Percentiles rank a stretch among this genome's conserved stretches.
Conservation (phyloP, 2,329 filamentous ascomycete species). For the Gnomoniopsis smithogilvyi region DNA sequence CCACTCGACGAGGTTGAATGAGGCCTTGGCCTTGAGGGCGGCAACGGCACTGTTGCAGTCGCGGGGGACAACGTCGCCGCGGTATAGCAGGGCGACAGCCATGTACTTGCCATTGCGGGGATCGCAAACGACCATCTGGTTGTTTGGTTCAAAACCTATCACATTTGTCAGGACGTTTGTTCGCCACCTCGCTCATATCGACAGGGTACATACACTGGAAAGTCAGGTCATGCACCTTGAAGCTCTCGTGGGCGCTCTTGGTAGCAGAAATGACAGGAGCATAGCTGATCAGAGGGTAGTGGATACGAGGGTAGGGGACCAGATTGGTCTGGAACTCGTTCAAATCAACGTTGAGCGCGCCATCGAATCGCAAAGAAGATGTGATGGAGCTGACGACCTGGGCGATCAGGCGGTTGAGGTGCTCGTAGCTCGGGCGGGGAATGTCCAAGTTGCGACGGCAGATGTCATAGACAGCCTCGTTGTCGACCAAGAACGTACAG, state of each 20-base stretch:
- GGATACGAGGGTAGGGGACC: conserved; percentile 70
- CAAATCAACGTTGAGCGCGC: conserved; percentile 69
- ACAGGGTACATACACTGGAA: conserved; percentile 60
- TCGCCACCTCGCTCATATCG: not conserved
- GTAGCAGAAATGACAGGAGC: conserved; percentile 67
- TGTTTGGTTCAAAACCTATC: conserved; percentile 71
- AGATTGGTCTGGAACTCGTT: conserved; percentile 79
- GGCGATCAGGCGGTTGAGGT: conserved; percentile 70
- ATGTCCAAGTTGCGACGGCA: conserved; percentile 71
- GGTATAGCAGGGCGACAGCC: conserved; percentile 70
- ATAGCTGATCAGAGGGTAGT: conserved; percentile 72
- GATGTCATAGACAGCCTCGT: conserved; percentile 73
- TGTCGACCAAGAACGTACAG: conserved; percentile 74
- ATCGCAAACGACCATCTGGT: conserved; percentile 76
- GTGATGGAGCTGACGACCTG: conserved; percentile 75
- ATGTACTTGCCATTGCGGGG: conserved; percentile 75
- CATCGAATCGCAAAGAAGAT: conserved; percentile 68
- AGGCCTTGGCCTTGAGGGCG: conserved; percentile 66
- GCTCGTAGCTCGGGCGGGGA: conserved; percentile 65
- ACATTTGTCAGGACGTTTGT: conserved; percentile 23
- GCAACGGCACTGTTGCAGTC: conserved; percentile 67
- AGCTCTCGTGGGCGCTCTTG: conserved; percentile 83
- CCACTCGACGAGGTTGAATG: conserved; percentile 74
- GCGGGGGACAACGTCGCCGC: conserved; percentile 67
- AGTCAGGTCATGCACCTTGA: conserved; percentile 77